Evolutionary conservation across 75 land plant species (phyloP).

Genomic region (Gnetum montanum): DNA sequence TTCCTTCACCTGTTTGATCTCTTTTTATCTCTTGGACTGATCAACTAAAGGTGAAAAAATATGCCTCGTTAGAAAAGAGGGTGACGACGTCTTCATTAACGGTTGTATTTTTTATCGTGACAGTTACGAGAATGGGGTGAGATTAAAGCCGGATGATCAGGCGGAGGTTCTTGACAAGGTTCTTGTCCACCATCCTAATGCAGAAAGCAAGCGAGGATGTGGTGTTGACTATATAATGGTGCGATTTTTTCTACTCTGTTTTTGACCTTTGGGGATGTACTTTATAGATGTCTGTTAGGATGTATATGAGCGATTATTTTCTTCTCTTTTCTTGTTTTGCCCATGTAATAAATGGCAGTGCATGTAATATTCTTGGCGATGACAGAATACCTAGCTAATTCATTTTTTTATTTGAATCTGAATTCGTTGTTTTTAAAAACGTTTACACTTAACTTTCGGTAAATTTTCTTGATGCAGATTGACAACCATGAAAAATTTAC

Average conservation of each 20-base stretch:
- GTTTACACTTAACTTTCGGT: too few relatives aligned
- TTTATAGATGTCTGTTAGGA: too few relatives aligned
- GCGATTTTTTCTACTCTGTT: not conserved
- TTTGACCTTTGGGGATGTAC: not conserved
- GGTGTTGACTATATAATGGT: conserved; percentile 14
- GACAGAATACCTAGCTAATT: too few relatives aligned
- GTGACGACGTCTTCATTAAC: not conserved
- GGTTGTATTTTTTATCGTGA: not conserved
- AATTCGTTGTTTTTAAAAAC: too few relatives aligned
- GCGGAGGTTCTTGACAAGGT: conserved; percentile 9
- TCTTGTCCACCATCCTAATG: conserved; percentile 12
- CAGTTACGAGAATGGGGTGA: conserved; percentile 13
- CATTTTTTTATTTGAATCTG: too few relatives aligned
- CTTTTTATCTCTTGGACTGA: not conserved
- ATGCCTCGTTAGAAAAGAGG: not conserved
- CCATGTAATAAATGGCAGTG: too few relatives aligned
- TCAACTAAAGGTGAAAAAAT: not conserved
- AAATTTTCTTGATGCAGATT: too few relatives aligned
- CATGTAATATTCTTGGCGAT: too few relatives aligned
- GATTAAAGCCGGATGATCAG: conserved; percentile 17
- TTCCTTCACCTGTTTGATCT: not conserved
- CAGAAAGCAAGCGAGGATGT: conserved; percentile 12
- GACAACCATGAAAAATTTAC: too few relatives aligned
- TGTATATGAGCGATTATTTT: too few relatives aligned
- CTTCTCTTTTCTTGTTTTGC: too few relatives aligned